phyloP scores from a whole-genome alignment of 176 grass and related monocot genomes.

The Bolboschoenus planiculmis region DNA sequence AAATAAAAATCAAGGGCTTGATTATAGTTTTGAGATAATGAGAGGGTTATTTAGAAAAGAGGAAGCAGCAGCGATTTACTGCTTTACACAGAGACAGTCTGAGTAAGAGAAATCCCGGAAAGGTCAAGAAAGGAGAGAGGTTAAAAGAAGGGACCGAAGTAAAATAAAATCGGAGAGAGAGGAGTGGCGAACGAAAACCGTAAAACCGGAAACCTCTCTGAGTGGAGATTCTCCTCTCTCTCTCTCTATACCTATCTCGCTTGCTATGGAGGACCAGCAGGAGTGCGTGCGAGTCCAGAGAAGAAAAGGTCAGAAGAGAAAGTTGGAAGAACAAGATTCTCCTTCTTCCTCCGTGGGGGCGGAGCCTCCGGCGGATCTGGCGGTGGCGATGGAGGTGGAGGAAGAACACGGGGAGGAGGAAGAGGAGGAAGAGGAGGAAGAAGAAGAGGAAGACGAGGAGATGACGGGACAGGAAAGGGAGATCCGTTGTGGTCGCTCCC shows the following conservation, averaged over 20 bases:
- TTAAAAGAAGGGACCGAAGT: neutral
- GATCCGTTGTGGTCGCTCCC: conserved; percentile 68
- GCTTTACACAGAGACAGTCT: neutral
- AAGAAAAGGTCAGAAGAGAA: conserved; percentile 79
- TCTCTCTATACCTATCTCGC: conserved; percentile 10
- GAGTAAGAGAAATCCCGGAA: too few relatives aligned
- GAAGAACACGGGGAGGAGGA: conserved; percentile 44
- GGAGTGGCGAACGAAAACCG: neutral
- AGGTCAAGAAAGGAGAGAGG: neutral
- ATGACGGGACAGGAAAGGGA: conserved; percentile 25
- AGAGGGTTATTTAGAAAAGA: neutral
- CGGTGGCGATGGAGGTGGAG: conserved; percentile 31
- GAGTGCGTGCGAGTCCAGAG: conserved; percentile 36
- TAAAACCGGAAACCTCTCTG: conserved; percentile 11
- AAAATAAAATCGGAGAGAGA: neutral
- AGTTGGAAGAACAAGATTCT: conserved; percentile 46
- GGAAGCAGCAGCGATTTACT: neutral
- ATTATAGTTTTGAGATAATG: neutral
- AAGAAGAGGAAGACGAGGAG: conserved; percentile 24
- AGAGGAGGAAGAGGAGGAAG: conserved; percentile 42
- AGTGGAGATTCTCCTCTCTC: conserved; percentile 29
- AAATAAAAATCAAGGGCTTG: neutral
- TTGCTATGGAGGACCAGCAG: conserved; percentile 66
- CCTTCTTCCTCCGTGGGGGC: conserved; percentile 14
- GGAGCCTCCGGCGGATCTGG: conserved; percentile 14